Base-by-base conservation (phyloP, 2,329 filamentous ascomycete species). In the Pyrenochaeta sp. region DNA sequence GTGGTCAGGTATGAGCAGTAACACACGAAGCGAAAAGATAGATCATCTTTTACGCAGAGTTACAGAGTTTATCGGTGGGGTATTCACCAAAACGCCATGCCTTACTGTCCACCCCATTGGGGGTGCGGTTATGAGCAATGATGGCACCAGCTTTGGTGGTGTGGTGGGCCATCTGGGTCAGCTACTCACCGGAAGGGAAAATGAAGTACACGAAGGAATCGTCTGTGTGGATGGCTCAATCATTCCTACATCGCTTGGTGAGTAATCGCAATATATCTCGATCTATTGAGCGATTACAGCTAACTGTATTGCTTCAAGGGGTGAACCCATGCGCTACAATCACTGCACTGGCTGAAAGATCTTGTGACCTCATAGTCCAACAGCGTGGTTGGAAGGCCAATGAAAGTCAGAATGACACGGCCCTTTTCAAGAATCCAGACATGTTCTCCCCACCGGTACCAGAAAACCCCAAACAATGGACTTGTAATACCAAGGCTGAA, bases 251-350 rank as follows among this genome's bases (percentile, higher is more conserved):
- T 82, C 87, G 0, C 76, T 90, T 2, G 77, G 87, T 12, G 42
- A 54, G 51, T 17, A 4, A 35, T 12, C 18, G 23, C 23, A 27
- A 27, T 27, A n/a, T 27, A 27, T 9, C 9, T 27, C 23, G 9
- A 5, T 4, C 9, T 9, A 27, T 9, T 27, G 4, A n/a, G 23
- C 9, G 4, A 27, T 27, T 9, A 9, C 9, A 27, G 23, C 23
- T 27, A 27, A 27, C 23, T 5, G 9, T 5, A 27, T 27, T 9
- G 2, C 14, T n/a, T 20, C 6, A n/a, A 67, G 58, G 66, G 0
- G 85, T 86, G 2, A 90, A 90, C 63, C 87, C 88, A 0, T 82
- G 89, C 46, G 88, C 87, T 1, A 90, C 87, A 1, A 90, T 90
- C 58, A 83, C 87, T 0, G 87, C 88, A 2, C 79, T 91, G 17